Evolutionary conservation across 2,329 filamentous ascomycete species (phyloP), one percentile per base, ranked within the genome.

Genomic region (Apiospora malaysiana): DNA sequence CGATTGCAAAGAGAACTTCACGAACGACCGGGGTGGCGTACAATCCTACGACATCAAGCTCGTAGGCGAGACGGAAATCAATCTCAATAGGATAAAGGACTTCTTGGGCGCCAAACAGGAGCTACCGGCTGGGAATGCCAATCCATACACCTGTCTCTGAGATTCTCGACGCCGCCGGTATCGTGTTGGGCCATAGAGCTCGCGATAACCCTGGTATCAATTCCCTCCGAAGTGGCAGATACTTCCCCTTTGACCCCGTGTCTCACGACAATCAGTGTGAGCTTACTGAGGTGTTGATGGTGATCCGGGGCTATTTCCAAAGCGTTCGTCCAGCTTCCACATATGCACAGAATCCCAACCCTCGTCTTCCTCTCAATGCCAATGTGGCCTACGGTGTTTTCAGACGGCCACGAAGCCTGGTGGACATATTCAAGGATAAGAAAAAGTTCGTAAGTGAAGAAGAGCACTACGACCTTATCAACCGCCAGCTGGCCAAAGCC

Each of bases 1-100:
- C 78, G 80, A 21, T 78, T 77, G 0, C 16, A 70, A 71, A 0
- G 75, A 88, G 4, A 70, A 74, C 0, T 79, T 86, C 70, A 75
- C 72, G 0, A 81, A 83, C 32, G 76, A 78, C 27, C 49, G 8
- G 14, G 78, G 79, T 18, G 76, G 72, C 16, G 70, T 78, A 1
- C 82, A 85, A 14, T 75, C 75, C 0, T 85, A 84, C 73, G 70
- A 79, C 1, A 82, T 89, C 68, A 78, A 75, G 16, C 81, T 89
- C 69, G 78, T 81, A n/a, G 81, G 81, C 0, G 82, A 85, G 0
- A 73, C 71, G 0, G 79, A 82, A 66, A 75, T 85, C 45, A 73
- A 80, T 7, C 73, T 89, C 42, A 78, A 77, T 2, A 78, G 79
- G 0, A 76, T 89, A n/a, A 73, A 82, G n/a, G 73, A 79, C 0